Conservation (phyloP, 306 rosid genomes). For the Acacia melanoxylon region DNA sequence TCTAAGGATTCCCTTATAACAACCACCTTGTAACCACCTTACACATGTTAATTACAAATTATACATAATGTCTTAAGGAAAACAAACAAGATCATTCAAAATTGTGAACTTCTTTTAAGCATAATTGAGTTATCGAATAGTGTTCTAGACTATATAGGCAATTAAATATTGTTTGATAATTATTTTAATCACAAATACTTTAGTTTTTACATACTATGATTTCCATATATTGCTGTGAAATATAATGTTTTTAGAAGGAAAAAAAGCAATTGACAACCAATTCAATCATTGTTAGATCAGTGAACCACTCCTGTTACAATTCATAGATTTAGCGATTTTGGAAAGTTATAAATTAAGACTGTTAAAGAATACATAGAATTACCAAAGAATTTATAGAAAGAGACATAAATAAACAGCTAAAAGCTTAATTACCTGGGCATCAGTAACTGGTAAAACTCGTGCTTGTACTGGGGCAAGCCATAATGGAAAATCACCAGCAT, state of each 20-base stretch:
- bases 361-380: background rate
- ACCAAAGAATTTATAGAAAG: slow-evolving; percentile 6
- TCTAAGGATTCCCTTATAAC: background rate
- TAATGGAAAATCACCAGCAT: slow-evolving; percentile 94
- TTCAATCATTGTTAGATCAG: background rate
- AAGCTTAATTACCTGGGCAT: slow-evolving; percentile 65
- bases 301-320: background rate
- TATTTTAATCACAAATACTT: background rate
- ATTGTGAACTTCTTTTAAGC: background rate
- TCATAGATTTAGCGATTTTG: background rate
- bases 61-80: background rate
- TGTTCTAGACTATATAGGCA: background rate
- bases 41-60: background rate
- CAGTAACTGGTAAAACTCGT: slow-evolving; percentile 89
- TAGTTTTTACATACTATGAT: background rate
- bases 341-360: background rate
- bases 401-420: background rate
- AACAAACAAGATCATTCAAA: background rate
- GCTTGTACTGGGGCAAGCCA: slow-evolving; percentile 98
- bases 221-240: background rate
- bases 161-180: background rate
- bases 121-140: background rate
- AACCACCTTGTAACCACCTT: background rate
- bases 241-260: background rate
- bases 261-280: background rate